A percentile compares a stretch with the other conserved stretches of the same genome.
These are phyloP conservation scores for Podochytrium sp. DNA, from an alignment of 192 early-diverging fungal species.

Conservation along the genomic window DNA sequence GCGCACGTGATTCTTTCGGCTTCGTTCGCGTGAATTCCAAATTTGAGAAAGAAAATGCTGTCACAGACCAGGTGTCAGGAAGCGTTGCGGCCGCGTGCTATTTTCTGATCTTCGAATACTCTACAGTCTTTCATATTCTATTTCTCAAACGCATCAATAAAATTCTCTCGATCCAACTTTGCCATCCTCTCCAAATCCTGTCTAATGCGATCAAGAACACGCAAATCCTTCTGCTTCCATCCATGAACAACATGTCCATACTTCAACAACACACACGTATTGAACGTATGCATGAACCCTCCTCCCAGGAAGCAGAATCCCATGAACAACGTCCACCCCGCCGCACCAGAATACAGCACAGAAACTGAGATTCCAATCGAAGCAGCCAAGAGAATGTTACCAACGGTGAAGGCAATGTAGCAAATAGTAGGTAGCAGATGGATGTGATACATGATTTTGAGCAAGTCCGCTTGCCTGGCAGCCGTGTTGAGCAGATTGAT, in stretches of 20 bases:
- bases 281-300: background rate
- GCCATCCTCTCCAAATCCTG: background rate
- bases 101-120: too few species aligned
- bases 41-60: too few species aligned
- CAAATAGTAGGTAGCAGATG: background rate
- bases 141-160: background rate
- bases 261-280: background rate
- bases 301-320: background rate
- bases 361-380: background rate
- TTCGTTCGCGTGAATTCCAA: too few species aligned
- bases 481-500: background rate
- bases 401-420: background rate
- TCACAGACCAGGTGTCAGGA: too few species aligned
- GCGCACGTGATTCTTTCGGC: too few species aligned
- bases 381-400: background rate
- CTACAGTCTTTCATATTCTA: background rate
- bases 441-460: background rate
- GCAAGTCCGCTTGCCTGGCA: background rate
- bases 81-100: too few species aligned
- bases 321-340: background rate
- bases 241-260: background rate
- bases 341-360: background rate
- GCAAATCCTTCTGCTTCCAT: background rate
- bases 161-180: background rate
- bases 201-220: background rate